phyloP scores from a whole-genome alignment of 2,329 filamentous ascomycete species.

The Dendrostoma leiphaemia region DNA sequence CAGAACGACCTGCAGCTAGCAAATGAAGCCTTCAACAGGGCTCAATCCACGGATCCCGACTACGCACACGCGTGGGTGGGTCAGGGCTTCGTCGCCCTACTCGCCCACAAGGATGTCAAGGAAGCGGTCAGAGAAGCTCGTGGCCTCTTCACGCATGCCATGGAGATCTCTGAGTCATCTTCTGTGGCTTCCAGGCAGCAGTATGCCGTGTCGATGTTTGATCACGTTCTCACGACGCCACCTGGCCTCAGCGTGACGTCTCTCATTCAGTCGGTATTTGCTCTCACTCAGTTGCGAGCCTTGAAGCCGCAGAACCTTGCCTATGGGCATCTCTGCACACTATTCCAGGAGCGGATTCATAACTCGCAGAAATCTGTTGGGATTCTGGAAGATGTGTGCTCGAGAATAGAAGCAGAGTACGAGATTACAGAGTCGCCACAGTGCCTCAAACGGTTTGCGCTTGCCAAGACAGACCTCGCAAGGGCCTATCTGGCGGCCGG shows the following conservation, averaged over 20 bases:
- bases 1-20: slow-evolving; percentile 84
- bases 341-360: slow-evolving; percentile 78
- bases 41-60: slow-evolving; percentile 92
- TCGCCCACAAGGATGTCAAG: slow-evolving; percentile 64
- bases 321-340: slow-evolving; percentile 73
- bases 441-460: slow-evolving; percentile 72
- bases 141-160: slow-evolving; percentile 86
- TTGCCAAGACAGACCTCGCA: slow-evolving; percentile 83
- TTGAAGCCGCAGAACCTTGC: slow-evolving; percentile 70
- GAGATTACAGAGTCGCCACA: slow-evolving; percentile 76
- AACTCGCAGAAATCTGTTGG: slow-evolving; percentile 64
- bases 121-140: slow-evolving; percentile 64
- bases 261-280: slow-evolving; percentile 85
- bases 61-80: slow-evolving; percentile 93
- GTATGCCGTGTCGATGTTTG: slow-evolving; percentile 79
- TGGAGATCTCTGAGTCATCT: slow-evolving; percentile 83
- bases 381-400: slow-evolving; percentile 65
- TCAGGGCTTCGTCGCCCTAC: slow-evolving; percentile 79
- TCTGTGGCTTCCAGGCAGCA: slow-evolving; percentile 72
- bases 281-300: slow-evolving; percentile 74
- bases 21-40: slow-evolving; percentile 83
- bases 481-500: slow-evolving; percentile 74
- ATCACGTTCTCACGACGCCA: slow-evolving; percentile 66
- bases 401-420: slow-evolving; percentile 73
- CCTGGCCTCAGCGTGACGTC: slow-evolving; percentile 51